phyloP scores from a whole-genome alignment of 176 grass and related monocot genomes.

The Musa beccarii region DNA sequence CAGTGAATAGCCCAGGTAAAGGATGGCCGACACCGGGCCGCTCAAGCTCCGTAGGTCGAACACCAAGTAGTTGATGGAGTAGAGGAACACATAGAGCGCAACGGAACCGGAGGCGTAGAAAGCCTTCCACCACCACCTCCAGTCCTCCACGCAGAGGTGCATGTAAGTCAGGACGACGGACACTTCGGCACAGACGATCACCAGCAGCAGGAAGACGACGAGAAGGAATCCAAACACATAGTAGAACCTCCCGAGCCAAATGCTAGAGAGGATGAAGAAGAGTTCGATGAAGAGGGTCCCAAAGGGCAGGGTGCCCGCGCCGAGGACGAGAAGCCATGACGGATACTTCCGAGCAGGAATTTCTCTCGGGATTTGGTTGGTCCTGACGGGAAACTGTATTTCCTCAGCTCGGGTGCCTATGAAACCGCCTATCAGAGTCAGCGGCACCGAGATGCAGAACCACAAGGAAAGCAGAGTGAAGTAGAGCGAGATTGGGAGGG shows the following conservation, averaged over 20 bases:
- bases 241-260: slow-evolving; percentile 91
- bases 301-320: slow-evolving; percentile 61
- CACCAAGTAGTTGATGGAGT: slow-evolving; percentile 87
- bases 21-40: slow-evolving; percentile 63
- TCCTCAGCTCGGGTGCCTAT: slow-evolving; percentile 50
- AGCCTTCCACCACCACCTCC: slow-evolving; percentile 89
- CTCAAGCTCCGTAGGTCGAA: slow-evolving; percentile 82
- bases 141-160: slow-evolving; percentile 77
- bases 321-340: slow-evolving; percentile 74
- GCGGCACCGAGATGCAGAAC: slow-evolving; percentile 79
- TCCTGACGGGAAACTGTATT: slow-evolving; percentile 65
- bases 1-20: slow-evolving; percentile 68
- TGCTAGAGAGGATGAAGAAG: slow-evolving; percentile 75
- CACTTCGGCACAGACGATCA: slow-evolving; percentile 60
- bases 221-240: slow-evolving; percentile 86
- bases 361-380: slow-evolving; percentile 76
- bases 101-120: slow-evolving; percentile 75
- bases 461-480: slow-evolving; percentile 71
- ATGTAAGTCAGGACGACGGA: slow-evolving; percentile 73
- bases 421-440: slow-evolving; percentile 56
- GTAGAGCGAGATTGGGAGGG: slow-evolving; percentile 72
- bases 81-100: slow-evolving; percentile 73
- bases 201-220: slow-evolving; percentile 56
- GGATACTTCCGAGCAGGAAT: slow-evolving; percentile 70
- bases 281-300: slow-evolving; percentile 80